Base-by-base conservation (phyloP, 2,329 filamentous ascomycete genomes). In the Fusarium chuoi region DNA sequence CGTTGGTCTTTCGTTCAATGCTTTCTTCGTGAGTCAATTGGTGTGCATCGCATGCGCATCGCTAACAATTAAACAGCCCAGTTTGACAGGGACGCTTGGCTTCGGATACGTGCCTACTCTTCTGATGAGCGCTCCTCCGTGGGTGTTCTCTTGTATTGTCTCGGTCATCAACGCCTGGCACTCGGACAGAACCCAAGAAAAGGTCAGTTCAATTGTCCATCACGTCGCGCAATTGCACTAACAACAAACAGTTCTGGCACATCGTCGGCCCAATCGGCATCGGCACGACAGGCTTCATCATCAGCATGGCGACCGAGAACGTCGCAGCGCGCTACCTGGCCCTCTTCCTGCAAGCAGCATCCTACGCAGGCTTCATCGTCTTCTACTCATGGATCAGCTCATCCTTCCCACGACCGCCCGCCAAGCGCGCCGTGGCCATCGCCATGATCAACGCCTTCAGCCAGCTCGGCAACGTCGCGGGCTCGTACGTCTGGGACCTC, bases 401-500 rank as follows among this genome's bases (percentile, higher is more conserved):
- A 0, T 88, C 87, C 0, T 88, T 89, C 81, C 89, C 89, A 0
- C 87, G 89, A 3, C 89, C 88, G 0, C 89, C 88, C 0, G 89
- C 89, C 6, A 90, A 90, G 83, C 87, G 89, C 39, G 89, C 89
- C 15, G 89, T 90, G 5, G 89, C 88, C 26, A 88, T 90, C 49
- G 89, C 89, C 63, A 84, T 90, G 79, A 87, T 90, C 83, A 90
- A 90, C 78, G 88, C 85, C 65, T 87, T 88, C 80, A 85, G 84
- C 45, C 88, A 89, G 81, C 83, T 90, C 6, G 88, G 88, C 59
- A 90, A 89, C 76, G 85, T 89, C 2, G 89, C 89, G 0, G 90
- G 90, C 5, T 88, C 86, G 0, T 92, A 92, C 75, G 89, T 92
- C 7, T 92, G 90, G 90, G 82, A 85, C 59, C 83, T 92, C 56